Evolutionary conservation across 352 stramenopile genomes (phyloP).

Genomic region (Blastocystis sp.): DNA sequence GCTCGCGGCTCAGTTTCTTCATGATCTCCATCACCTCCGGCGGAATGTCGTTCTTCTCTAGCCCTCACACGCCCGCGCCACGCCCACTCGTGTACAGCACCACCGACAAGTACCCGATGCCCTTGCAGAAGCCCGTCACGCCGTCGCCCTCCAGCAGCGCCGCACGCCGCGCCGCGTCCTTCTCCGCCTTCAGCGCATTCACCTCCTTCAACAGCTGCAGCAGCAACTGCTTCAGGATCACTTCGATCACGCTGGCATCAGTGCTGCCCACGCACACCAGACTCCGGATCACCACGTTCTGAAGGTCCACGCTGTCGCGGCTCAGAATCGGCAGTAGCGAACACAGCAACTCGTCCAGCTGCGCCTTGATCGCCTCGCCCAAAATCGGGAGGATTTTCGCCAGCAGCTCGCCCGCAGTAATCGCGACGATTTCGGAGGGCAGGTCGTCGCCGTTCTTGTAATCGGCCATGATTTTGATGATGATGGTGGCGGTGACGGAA

Average conservation of each 20-base stretch:
- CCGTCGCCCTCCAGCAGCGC: conserved; percentile 17
- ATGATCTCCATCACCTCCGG: conserved; percentile 27
- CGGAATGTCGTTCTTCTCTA: conserved; percentile 48
- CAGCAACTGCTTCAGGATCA: conserved; percentile 61
- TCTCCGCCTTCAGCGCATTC: neutral
- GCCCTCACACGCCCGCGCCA: neutral
- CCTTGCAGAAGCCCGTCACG: conserved; percentile 26
- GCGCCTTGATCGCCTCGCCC: conserved; percentile 66
- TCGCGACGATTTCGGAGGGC: conserved; percentile 38
- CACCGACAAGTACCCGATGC: conserved; percentile 21
- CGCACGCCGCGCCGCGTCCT: neutral
- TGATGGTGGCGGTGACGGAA: conserved; percentile 40
- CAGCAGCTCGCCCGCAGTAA: conserved; percentile 44
- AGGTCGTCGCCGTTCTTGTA: conserved; percentile 39
- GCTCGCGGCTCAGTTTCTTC: neutral
- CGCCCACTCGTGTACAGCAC: conserved; percentile 35
- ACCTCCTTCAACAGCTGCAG: conserved; percentile 20
- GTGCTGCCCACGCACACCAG: conserved; percentile 22
- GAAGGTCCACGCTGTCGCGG: conserved; percentile 3
- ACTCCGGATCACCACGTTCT: conserved; percentile 34
- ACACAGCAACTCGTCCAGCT: conserved; percentile 64
- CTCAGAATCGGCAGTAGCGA: conserved; percentile 30
- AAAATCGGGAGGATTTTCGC: conserved; percentile 65
- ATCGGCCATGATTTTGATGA: conserved; percentile 20
- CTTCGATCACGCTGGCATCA: conserved; percentile 43